phyloP scores from a whole-genome alignment of 192 early-diverging fungal genomes.

The Geranomyces michiganensis region DNA sequence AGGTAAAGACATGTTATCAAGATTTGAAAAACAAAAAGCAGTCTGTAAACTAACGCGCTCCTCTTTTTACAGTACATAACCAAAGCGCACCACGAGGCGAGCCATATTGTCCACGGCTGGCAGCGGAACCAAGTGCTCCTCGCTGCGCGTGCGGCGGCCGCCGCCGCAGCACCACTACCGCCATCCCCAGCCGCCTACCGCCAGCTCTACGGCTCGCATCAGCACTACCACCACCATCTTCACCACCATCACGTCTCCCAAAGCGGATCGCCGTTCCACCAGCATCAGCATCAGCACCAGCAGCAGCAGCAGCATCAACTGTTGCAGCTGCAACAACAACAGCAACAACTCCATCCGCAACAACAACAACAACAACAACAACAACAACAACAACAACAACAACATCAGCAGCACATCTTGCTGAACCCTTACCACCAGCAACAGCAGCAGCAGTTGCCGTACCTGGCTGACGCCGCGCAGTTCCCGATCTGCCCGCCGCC shows the following conservation, averaged over 20 bases:
- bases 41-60: neutral
- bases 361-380: neutral
- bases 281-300: neutral
- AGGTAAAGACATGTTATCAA: no score
- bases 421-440: neutral
- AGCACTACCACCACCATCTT: neutral
- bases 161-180: neutral
- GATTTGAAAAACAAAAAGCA: neutral
- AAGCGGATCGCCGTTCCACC: neutral
- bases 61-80: slow-evolving; percentile 3
- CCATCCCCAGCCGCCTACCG: neutral
- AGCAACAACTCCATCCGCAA: neutral
- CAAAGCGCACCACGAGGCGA: slow-evolving; percentile 5
- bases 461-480: neutral
- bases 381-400: neutral
- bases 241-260: neutral
- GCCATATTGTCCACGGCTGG: slow-evolving; percentile 15
- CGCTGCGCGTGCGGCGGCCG: neutral
- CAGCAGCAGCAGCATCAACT: neutral
- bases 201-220: neutral
- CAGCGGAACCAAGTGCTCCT: neutral
- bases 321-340: neutral
- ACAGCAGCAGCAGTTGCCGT: neutral
- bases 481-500: slow-evolving; percentile 15
- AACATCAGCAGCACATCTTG: neutral